Evolutionary conservation across 805 yeast species (phyloP), one percentile per base, ranked within the genome.

Genomic region (Kurtzmaniella fragi): DNA sequence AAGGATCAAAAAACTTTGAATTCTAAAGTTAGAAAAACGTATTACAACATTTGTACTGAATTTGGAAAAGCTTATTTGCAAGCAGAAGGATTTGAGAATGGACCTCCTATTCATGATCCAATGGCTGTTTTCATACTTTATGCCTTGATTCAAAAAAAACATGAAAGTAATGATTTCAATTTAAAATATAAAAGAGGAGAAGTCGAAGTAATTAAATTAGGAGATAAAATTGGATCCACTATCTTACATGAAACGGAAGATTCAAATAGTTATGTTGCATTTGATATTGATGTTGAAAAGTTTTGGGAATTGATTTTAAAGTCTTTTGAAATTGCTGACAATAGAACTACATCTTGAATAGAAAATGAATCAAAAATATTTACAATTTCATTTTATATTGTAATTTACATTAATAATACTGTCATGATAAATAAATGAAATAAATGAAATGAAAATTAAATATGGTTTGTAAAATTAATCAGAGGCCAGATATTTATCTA

Each of bases 91-190:
- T 44, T 45, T 55, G 43, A 45, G 17, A 43, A 54, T 4, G 91
- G 93, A 0, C 89, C 93, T 4, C 87, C 89, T 1, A 70, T 85
- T 1, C 95, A 87, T 58, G 95, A 86, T 56, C 91, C 93, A 1
- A 63, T 84, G 37, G 84, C 95, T 1, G 64, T 84, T 9, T 75
- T 74, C 38, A 78, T 78, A 0, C 50, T 85, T 28, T 56, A 85
- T 37, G 75, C 77, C 15, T 55, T 77, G 37, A 56, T 65, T 37
- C 27, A 17, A 31, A 35, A 40, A 10, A 50, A 46, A 11, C 26
- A 44, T 3, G 41, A 45, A 4, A 53, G 48, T 20, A 49, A 44
- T 1, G 42, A 39, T 2, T 53, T 53, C 41, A 53, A 47, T 17
- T 62, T 56, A 40, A 48, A 54, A 38, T 62, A 50, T 40, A 39